phyloP scores from a whole-genome alignment of 305 asterid genomes.

The Solanum aculeatissimum region DNA sequence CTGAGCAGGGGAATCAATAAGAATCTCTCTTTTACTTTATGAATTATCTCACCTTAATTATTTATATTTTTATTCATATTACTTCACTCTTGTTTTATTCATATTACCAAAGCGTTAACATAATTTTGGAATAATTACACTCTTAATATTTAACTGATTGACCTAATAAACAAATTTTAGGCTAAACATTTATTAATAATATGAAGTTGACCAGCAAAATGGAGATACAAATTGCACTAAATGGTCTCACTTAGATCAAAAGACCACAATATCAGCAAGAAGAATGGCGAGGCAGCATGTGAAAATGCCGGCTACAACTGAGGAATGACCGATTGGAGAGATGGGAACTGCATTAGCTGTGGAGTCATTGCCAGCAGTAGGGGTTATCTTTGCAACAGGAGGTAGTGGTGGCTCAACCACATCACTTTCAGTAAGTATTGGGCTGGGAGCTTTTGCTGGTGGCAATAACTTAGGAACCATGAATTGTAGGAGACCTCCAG shows the following conservation, averaged over 20 bases:
- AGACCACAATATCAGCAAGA: constrained; percentile 24
- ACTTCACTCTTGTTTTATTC: neutral
- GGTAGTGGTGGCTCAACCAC: constrained; percentile 71
- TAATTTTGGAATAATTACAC: neutral
- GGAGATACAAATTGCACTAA: constrained; percentile 6
- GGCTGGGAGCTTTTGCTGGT: constrained; percentile 69
- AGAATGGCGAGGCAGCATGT: constrained; percentile 27
- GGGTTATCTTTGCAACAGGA: constrained; percentile 24
- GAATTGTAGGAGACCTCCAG: constrained; percentile 32
- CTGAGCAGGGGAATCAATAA: neutral
- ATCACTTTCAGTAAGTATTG: constrained; percentile 35
- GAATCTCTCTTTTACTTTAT: neutral
- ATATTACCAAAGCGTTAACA: neutral
- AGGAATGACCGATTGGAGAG: constrained; percentile 35
- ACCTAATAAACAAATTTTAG: neutral
- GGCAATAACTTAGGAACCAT: constrained; percentile 26
- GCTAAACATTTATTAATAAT: neutral
- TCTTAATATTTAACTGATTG: neutral
- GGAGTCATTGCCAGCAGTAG: constrained; percentile 14
- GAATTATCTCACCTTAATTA: neutral
- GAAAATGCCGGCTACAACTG: constrained; percentile 22
- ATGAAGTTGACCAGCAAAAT: neutral
- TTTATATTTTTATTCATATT: neutral
- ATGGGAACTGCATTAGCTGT: constrained; percentile 22
- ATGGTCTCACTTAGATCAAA: constrained; percentile 10